Evolutionary conservation across 2,329 filamentous ascomycete species (phyloP).

Genomic region (Paecilomyces formosus): DNA sequence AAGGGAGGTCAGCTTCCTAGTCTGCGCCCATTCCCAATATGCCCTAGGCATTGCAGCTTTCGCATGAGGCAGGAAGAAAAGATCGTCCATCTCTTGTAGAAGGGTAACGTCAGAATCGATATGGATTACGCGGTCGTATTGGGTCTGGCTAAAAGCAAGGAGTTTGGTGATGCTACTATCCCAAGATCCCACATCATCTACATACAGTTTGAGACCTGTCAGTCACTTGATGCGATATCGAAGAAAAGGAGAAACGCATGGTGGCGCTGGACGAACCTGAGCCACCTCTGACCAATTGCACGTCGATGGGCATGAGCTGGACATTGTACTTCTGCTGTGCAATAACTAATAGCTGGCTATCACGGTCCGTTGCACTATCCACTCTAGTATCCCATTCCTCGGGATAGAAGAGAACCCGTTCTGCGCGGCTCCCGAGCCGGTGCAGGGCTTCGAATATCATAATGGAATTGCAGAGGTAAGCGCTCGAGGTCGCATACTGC

Average conservation of each 20-base stretch:
- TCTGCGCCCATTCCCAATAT: constrained; percentile 57
- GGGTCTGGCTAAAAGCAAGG: constrained; percentile 59
- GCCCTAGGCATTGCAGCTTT: constrained; percentile 62
- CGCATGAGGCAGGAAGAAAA: constrained; percentile 58
- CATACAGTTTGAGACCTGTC: not conserved
- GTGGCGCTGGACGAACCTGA: constrained; percentile 13
- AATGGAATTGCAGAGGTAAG: constrained; percentile 36
- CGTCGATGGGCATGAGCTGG: constrained; percentile 41
- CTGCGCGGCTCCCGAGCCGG: constrained; percentile 31
- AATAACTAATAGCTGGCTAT: constrained; percentile 40
- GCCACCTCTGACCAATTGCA: constrained; percentile 24
- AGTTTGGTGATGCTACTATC: constrained; percentile 61
- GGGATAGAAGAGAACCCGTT: constrained; percentile 35
- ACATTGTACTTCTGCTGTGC: constrained; percentile 45
- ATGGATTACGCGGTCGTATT: constrained; percentile 52
- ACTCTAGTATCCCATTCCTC: constrained; percentile 30
- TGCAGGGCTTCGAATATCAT: constrained; percentile 36
- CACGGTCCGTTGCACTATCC: constrained; percentile 20
- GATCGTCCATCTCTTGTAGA: constrained; percentile 59
- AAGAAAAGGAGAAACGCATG: not conserved
- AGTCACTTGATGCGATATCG: not conserved
- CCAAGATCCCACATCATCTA: constrained; percentile 43
- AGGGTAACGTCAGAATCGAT: constrained; percentile 59
- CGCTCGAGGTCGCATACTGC: constrained; percentile 34
- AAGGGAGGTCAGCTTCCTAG: constrained; percentile 51